Conservation (phyloP, 257 asterid species). For the Knoxia roxburghii region DNA sequence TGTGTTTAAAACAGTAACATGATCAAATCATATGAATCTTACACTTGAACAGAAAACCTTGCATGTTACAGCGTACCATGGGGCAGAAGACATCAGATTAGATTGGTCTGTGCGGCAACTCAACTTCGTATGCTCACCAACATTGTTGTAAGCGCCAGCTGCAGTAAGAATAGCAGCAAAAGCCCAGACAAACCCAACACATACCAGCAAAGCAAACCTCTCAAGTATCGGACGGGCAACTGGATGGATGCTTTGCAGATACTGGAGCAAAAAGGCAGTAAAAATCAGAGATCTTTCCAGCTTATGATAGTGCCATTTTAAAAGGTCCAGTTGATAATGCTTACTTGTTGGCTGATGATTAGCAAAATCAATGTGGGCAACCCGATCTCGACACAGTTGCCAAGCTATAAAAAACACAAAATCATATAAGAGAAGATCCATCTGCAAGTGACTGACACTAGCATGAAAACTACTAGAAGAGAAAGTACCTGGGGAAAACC, state of each 20-base stretch:
- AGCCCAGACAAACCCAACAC: conserved; percentile 70
- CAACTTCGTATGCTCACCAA: conserved; percentile 41
- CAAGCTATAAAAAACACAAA: conserved; percentile 49
- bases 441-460: conserved; percentile 7
- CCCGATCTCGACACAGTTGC: conserved; percentile 80
- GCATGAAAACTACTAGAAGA: conserved; percentile 1
- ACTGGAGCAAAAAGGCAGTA: conserved; percentile 40
- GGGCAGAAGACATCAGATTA: conserved; percentile 68
- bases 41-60: not conserved
- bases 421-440: conserved; percentile 13
- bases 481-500: conserved; percentile 77
- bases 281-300: conserved; percentile 5
- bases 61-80: conserved; percentile 52
- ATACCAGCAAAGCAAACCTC: conserved; percentile 84
- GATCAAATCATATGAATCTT: not conserved
- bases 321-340: not conserved
- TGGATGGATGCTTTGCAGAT: conserved; percentile 64
- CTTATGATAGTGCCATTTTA: not conserved
- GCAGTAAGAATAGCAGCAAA: conserved; percentile 97
- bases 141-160: conserved; percentile 93
- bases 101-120: conserved; percentile 89
- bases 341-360: conserved; percentile 75
- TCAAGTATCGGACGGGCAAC: conserved; percentile 57
- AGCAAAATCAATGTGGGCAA: conserved; percentile 83
- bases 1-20: conserved; percentile 22